Base-by-base conservation (phyloP, 2,329 filamentous ascomycete genomes). In the Coniochaeta prunicola region DNA sequence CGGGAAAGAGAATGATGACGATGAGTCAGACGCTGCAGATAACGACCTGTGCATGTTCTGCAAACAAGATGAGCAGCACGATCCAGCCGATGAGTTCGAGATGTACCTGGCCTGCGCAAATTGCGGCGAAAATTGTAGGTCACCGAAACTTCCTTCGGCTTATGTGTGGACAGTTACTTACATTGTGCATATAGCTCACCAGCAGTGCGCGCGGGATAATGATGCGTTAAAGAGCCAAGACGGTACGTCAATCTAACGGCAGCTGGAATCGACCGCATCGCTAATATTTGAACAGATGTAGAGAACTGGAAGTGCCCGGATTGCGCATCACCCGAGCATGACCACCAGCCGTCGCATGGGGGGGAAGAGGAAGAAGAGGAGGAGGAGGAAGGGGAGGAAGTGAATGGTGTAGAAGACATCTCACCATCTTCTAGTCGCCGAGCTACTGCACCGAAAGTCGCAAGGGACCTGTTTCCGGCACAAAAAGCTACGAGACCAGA, bases 121-220 rank as follows among this genome's bases (percentile, higher is more conserved):
- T 63, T 97, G 93, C 73, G 87, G 87, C 64, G 89, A 93, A 69
- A 89, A 91, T 73, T 87, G 92, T 96, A 79, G 74, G 90, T 84
- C 58, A 54, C 42, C 53, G 58, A 21, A 26, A 59, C 19, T 30
- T 62, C 57, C 21, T 2, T 55, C 10, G 10, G 5, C 26, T 30
- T 31, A 45, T 61, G 42, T 38, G 63, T 61, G 60, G 59, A 61
- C 63, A 58, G 55, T 58, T 45, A 42, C 64, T 68, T 62, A 67
- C 63, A 64, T 68, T 69, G 70, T 24, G 12, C 3, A 26, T 77
- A 70, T 77, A 96, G 93, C 92, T 68, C 93, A 97, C 78, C 87
- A 89, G 72, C 89, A 94, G 81, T 97, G 93, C 75, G 92, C 91
- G 60, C 86, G 88, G 69, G 84, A 89, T 70, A 83, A 85, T 70